A percentile compares a stretch with the other conserved stretches of the same genome.
Evolutionary conservation across 768 basidiomycete genomes (phyloP).

Genomic region (Galerina marginata): DNA sequence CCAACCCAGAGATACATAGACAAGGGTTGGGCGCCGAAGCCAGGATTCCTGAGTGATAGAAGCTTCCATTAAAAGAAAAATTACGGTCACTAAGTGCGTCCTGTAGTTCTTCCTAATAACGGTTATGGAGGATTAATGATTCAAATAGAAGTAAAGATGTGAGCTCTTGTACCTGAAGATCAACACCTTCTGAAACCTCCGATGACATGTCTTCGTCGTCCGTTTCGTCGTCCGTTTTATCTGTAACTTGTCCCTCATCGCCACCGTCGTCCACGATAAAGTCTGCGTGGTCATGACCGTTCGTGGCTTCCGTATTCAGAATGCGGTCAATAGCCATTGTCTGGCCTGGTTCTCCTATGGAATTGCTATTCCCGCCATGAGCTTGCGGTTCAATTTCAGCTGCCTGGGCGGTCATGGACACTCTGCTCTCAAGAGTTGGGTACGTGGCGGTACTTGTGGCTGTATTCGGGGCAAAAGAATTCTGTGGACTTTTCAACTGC

Average conservation of each 20-base stretch:
- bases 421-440: no score
- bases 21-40: conserved; percentile 45
- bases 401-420: no score
- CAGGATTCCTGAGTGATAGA: conserved; percentile 29
- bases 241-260: background rate
- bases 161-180: background rate
- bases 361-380: no score
- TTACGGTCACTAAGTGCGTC: conserved; percentile 28
- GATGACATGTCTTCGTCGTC: background rate
- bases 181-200: background rate
- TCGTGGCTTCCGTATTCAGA: no score
- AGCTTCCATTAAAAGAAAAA: conserved; percentile 39
- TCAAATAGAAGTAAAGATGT: background rate
- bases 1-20: conserved; percentile 43
- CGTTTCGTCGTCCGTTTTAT: no score
- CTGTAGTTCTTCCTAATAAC: conserved; percentile 41
- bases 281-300: no score
- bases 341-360: no score
- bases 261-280: background rate
- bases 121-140: conserved; percentile 8
- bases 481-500: no score
- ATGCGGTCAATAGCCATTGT: no score
- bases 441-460: no score
- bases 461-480: no score
- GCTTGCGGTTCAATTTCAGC: no score